Base-by-base conservation (phyloP, 305 asterid genomes). In the Withania somnifera region DNA sequence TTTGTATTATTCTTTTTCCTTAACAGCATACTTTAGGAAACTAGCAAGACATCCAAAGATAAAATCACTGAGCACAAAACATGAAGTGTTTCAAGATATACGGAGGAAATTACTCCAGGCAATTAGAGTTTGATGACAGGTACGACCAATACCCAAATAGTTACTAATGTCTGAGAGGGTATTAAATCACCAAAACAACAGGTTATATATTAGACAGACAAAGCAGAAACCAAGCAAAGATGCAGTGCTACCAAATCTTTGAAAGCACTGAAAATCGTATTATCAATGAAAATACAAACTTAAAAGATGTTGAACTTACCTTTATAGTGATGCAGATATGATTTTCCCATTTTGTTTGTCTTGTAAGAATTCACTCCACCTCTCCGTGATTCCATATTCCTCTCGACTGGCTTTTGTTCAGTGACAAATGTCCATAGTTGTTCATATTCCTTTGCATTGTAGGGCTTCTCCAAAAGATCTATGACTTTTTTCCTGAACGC, bases 401-500 rank as follows among this genome's bases (percentile, higher is more conserved):
- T 47, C 45, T 15, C 34, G 19, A 80, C 51, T 42, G 63, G 78
- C 53, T 61, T 61, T 80, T 67, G n/a, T 63, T 19, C 51, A 3
- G 47, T 80, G 52, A 61, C 78, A 28, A 9, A 38, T 5, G 45
- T 28, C 83, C 45, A 80, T n/a, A 80, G 78, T 8, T 47, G 50
- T 80, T 63, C 56, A 22, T 63, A 80, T 78, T 80, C 83, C 15
- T 51, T 45, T 63, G 36, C 24, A 52, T 80, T 30, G 47, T 47
- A 80, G 45, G 78, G 83, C 83, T 36, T 80, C 78, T 80, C 63
- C 50, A 80, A 63, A 63, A 80, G 57, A 63, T 47, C 47, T 14
- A 20, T 80, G 63, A 80, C 76, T 67, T 80, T 63, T 78, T 30
- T 9, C 50, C 83, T 80, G 53, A 80, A 80, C 76, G 32, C 15